Conservation (phyloP, 352 stramenopile genomes). For the Phytophthora pinifolia region DNA sequence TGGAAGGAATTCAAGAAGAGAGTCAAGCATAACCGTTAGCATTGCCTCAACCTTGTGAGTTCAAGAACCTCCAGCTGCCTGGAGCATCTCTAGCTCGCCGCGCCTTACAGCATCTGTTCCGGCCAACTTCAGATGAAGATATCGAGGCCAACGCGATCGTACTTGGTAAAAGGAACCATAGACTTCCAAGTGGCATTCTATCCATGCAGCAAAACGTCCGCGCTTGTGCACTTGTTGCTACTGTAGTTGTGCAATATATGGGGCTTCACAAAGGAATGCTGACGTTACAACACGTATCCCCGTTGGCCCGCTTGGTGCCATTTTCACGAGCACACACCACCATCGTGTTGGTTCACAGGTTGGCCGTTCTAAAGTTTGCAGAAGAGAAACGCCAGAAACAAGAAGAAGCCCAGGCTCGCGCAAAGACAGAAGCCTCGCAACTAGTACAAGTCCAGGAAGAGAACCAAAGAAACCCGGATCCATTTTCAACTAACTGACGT, state of each 20-base stretch:
- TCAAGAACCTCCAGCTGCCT: no score
- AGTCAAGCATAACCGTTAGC: no score
- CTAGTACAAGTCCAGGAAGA: constrained; percentile 17
- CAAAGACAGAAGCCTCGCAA: constrained; percentile 14
- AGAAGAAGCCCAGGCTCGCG: constrained; percentile 21
- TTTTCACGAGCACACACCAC: constrained; percentile 33
- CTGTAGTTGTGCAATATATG: constrained; percentile 70
- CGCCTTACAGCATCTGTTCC: no score
- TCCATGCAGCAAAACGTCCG: constrained; percentile 65
- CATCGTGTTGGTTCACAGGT: constrained; percentile 18
- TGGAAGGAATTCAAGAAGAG: no score
- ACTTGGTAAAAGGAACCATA: constrained; percentile 49
- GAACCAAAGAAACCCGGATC: neutral
- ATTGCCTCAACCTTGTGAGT: no score
- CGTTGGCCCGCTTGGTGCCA: constrained; percentile 36
- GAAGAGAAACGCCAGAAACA: constrained; percentile 37
- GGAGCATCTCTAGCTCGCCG: no score
- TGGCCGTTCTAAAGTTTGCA: constrained; percentile 25
- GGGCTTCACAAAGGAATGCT: constrained; percentile 51
- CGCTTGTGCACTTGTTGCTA: constrained; percentile 46
- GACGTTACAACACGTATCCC: constrained; percentile 37
- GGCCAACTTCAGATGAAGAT: constrained; percentile 1
- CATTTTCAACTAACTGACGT: neutral
- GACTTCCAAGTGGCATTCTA: constrained; percentile 73
- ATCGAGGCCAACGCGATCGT: constrained; percentile 41